A percentile compares a stretch with the other conserved stretches of the same genome.
These are phyloP conservation scores for Rauvolfia tetraphylla DNA, from an alignment of 257 asterid genomes.

Conservation along the genomic window DNA sequence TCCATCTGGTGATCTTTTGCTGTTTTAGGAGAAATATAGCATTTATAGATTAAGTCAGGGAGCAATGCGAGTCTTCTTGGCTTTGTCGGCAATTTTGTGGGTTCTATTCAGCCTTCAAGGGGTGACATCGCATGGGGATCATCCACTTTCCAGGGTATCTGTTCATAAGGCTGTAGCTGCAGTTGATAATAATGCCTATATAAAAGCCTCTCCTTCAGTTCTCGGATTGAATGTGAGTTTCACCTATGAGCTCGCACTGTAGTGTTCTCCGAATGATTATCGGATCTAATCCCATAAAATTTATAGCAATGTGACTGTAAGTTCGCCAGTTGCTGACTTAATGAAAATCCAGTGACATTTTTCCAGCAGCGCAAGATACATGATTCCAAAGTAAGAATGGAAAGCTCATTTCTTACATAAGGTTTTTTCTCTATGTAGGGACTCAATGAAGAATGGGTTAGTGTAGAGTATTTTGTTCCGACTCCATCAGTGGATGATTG, in stretches of 20 bases:
- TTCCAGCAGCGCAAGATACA: not conserved
- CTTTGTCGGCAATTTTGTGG: conserved; percentile 45
- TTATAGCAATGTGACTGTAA: not conserved
- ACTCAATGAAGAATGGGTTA: conserved; percentile 62
- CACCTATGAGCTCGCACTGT: not conserved
- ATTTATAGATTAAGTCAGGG: conserved; percentile 1
- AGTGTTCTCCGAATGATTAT: not conserved
- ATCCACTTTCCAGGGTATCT: conserved; percentile 62
- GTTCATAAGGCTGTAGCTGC: conserved; percentile 58
- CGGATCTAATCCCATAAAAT: not conserved
- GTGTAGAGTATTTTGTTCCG: conserved; percentile 46
- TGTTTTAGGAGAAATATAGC: not conserved
- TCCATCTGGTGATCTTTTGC: conserved; percentile 1
- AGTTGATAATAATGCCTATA: conserved; percentile 47
- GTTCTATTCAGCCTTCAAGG: conserved; percentile 36
- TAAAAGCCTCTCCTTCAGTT: conserved; percentile 69
- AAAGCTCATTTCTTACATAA: not conserved
- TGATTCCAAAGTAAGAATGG: not conserved
- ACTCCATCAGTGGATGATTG: conserved; percentile 71
- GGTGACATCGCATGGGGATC: conserved; percentile 64
- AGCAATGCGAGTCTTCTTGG: conserved; percentile 40
- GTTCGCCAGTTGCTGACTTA: too few species aligned
- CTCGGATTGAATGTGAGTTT: conserved; percentile 67
- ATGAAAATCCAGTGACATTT: too few species aligned
- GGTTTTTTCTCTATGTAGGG: conserved; percentile 32